Conservation (phyloP, 306 rosid species). For the Cucurbita ficifolia region DNA sequence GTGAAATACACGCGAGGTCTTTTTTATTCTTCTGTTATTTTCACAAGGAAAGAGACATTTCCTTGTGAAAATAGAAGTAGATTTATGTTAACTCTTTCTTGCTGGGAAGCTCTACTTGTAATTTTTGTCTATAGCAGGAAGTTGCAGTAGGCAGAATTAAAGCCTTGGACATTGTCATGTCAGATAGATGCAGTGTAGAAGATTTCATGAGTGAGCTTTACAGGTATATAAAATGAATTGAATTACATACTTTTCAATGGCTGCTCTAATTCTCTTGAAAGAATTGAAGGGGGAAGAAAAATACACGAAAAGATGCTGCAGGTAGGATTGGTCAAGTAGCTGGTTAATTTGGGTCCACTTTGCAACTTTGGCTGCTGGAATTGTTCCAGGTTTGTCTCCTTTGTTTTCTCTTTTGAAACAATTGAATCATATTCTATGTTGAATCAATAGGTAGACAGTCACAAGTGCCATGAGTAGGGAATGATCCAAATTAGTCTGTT, state of each 20-base stretch:
- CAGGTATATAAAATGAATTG: background rate
- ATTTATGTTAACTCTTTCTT: background rate
- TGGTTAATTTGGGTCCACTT: background rate
- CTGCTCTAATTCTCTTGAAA: background rate
- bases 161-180: too few relatives aligned
- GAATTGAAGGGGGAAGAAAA: background rate
- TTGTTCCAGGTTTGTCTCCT: background rate
- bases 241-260: background rate
- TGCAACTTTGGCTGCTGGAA: background rate
- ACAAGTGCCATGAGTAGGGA: slow-evolving; percentile 29
- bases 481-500: slow-evolving; percentile 18
- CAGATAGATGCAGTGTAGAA: background rate
- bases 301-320: background rate
- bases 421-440: slow-evolving; percentile 13
- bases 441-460: slow-evolving; percentile 22
- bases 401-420: background rate
- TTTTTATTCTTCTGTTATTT: background rate
- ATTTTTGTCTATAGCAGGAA: background rate
- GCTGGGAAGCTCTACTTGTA: background rate
- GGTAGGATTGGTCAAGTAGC: background rate
- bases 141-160: too few relatives aligned
- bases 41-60: background rate
- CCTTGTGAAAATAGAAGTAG: background rate
- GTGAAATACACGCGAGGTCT: background rate
- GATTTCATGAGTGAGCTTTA: background rate